Conservation (phyloP, 495 filamentous ascomycete genomes). For the Aspergillus leporis region DNA sequence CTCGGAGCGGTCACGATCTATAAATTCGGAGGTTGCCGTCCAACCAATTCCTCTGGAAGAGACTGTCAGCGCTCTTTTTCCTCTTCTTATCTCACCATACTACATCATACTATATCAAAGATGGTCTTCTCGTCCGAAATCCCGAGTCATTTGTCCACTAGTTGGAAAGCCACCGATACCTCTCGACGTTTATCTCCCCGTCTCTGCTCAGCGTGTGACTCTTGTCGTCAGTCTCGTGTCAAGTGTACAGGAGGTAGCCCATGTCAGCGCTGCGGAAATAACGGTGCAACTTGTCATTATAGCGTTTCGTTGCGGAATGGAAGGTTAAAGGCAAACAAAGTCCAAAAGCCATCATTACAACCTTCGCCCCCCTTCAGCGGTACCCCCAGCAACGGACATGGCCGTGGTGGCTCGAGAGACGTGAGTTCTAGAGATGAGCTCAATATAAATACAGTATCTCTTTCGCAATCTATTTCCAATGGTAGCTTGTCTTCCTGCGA, state of each 20-base stretch:
- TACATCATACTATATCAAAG: not conserved
- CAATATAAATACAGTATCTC: not conserved
- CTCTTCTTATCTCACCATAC: not conserved
- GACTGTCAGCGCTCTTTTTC: not conserved
- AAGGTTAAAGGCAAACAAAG: conserved; percentile 5
- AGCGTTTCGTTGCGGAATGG: not conserved
- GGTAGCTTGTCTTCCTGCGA: not conserved
- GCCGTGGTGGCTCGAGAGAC: not conserved
- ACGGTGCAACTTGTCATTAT: conserved; percentile 1
- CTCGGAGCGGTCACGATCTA: not conserved
- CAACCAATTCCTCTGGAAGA: not conserved
- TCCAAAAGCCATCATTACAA: not conserved
- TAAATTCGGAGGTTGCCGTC: not conserved
- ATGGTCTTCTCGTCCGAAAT: not conserved
- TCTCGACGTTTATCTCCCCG: not conserved
- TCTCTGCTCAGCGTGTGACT: not conserved
- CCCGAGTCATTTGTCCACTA: not conserved
- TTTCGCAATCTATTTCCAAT: not conserved
- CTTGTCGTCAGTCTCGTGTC: conserved; percentile 4
- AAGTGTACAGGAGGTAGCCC: not conserved
- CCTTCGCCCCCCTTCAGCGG: not conserved
- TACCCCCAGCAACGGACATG: not conserved
- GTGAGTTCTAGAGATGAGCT: not conserved
- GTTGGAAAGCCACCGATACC: not conserved
- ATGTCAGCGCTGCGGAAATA: conserved; percentile 1